Evolutionary conservation across 2,329 filamentous ascomycete genomes (phyloP).

Genomic region (Phaeosphaeriaceae sp.): DNA sequence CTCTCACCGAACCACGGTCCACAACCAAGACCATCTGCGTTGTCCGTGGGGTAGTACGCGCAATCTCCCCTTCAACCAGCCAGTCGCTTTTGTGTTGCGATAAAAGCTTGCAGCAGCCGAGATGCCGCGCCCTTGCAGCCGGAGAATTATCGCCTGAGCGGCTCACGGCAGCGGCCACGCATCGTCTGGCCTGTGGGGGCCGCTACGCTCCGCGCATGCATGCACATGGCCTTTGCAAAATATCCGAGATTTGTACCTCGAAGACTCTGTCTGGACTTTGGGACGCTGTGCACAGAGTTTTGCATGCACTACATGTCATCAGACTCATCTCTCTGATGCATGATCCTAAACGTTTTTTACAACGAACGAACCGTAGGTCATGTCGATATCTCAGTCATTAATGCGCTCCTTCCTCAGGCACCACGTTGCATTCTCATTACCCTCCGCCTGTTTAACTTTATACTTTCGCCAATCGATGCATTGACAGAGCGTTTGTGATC

Average conservation of each 20-base stretch:
- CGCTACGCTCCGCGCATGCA: conserved; percentile 4
- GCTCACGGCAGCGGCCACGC: conserved; percentile 2
- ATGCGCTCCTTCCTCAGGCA: not conserved
- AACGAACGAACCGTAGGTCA: not conserved
- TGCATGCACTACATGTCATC: too few species aligned
- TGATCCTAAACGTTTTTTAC: not conserved
- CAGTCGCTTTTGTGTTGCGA: conserved; percentile 1
- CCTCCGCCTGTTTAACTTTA: not conserved
- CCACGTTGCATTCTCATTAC: not conserved
- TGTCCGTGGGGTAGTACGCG: conserved; percentile 3
- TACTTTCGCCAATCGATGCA: not conserved
- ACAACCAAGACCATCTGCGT: not conserved
- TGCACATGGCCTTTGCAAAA: conserved; percentile 1
- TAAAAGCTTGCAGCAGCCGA: not conserved
- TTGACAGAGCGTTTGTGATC: not conserved
- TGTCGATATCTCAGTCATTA: not conserved
- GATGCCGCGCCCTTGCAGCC: conserved; percentile 4
- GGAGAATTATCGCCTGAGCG: conserved; percentile 5
- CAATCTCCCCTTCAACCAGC: conserved; percentile 5
- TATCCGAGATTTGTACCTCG: not conserved
- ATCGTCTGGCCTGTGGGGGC: not conserved
- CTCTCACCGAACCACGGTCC: not conserved
- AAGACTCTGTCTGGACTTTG: not conserved
- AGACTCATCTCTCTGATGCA: not conserved
- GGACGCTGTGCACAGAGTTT: not conserved